Base-by-base conservation (phyloP, 441 rosid genomes). In the Adansonia madagascariensis region DNA sequence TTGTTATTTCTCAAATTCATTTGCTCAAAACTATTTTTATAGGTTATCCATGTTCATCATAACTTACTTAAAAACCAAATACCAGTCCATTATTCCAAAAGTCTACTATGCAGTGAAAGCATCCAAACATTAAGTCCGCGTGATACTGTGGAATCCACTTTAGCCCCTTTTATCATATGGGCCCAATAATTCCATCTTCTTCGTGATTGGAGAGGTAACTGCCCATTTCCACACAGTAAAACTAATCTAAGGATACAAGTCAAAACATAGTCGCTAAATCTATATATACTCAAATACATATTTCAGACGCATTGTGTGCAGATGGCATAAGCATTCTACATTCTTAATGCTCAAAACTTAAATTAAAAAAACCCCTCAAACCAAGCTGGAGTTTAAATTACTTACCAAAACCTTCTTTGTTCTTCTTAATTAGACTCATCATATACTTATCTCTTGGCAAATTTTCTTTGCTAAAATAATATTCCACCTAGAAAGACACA, bases 401-500 rank as follows among this genome's bases (percentile, higher is more conserved):
- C 91, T 82, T 75, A 95, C 99, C 97, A 77, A 91, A 91, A 12
- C 97, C 98, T 80, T 91, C 89, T 61, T 90, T 93, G 91, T 84
- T 88, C 84, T 86, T 89, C 88, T 87, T 92, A 57, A 93, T 88
- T 77, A 86, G 84, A 82, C 81, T 82, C 76, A 89, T 79, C 89
- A 92, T 84, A 77, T 89, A 82, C 78, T 91, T 95, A 82, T 95
- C 99, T 2, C 87, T 85, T 18, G 88, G 92, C 82, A 95, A 84
- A 86, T 95, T 95, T 74, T 91, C 98, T 71, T 94, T 97, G 65
- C 99, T 90, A 74, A 95, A 95, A 77, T 95, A 95, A 69, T 92
- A 92, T 73, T 95, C 98, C 80, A 90, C 99, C 99, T 95, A 79
- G 75, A 88, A 78, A 78, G 78, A 3, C 31, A 10, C 52, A 22